Percentiles rank a stretch among this genome's conserved stretches.
Conservation (phyloP, 2,329 filamentous ascomycete species). For the Fusarium sambucinum region DNA sequence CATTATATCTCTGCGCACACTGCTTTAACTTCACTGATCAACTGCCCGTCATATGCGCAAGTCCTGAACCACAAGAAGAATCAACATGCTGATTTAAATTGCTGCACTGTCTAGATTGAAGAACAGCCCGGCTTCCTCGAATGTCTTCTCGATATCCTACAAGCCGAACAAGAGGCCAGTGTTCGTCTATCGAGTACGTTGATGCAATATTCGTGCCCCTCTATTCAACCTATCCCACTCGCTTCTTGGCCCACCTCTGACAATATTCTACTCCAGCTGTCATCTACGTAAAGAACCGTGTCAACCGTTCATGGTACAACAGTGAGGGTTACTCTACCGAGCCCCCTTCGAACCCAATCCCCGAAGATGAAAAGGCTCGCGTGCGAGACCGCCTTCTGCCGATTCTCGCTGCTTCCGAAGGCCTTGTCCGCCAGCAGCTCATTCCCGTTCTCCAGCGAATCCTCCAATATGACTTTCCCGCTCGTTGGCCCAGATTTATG, state of each 20-base stretch:
- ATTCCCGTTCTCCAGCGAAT: slow-evolving; percentile 96
- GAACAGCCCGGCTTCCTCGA: slow-evolving; percentile 90
- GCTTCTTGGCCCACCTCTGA: slow-evolving; percentile 38
- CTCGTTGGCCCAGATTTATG: slow-evolving; percentile 94
- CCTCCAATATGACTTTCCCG: slow-evolving; percentile 93
- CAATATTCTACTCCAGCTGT: slow-evolving; percentile 71
- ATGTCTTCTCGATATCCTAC: slow-evolving; percentile 89
- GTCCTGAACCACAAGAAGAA: slow-evolving; percentile 3
- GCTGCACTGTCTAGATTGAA: slow-evolving; percentile 75
- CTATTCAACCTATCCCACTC: slow-evolving; percentile 40
- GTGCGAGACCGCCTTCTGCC: slow-evolving; percentile 91
- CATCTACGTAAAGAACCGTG: slow-evolving; percentile 97
- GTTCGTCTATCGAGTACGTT: slow-evolving; percentile 88
- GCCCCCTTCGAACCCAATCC: slow-evolving; percentile 69
- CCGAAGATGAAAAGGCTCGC: slow-evolving; percentile 88
- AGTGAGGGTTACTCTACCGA: slow-evolving; percentile 79
- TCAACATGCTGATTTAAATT: slow-evolving; percentile 39
- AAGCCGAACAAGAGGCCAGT: slow-evolving; percentile 85
- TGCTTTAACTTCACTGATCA: slow-evolving; percentile 24
- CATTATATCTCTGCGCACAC: slow-evolving; percentile 21
- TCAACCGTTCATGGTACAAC: slow-evolving; percentile 90
- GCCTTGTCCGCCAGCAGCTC: slow-evolving; percentile 89
- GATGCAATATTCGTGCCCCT: slow-evolving; percentile 16
- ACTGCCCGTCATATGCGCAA: slow-evolving; percentile 37
- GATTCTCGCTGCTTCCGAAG: slow-evolving; percentile 82